phyloP scores from a whole-genome alignment of 2,329 filamentous ascomycete species.

The Cryphonectria parasitica region DNA sequence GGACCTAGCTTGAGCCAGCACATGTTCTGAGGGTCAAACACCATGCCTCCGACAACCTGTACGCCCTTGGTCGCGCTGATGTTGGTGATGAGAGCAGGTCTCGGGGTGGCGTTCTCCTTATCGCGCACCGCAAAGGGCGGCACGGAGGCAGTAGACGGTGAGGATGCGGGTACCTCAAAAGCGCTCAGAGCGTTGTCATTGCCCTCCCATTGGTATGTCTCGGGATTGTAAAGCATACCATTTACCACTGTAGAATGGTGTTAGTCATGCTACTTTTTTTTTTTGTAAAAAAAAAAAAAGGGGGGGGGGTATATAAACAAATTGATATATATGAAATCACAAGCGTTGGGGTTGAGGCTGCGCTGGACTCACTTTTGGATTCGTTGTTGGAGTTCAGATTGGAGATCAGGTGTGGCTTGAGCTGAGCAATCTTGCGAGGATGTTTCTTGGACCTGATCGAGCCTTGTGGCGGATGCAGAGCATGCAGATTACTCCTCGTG shows the following conservation, averaged over 20 bases:
- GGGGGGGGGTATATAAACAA: too few species aligned
- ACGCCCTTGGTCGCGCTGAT: constrained; percentile 83
- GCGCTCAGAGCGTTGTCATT: constrained; percentile 84
- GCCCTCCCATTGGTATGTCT: constrained; percentile 88
- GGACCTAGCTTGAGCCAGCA: constrained; percentile 86
- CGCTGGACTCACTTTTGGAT: constrained; percentile 70
- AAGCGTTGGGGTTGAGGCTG: too few species aligned
- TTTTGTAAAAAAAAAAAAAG: too few species aligned
- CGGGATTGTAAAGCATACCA: constrained; percentile 94
- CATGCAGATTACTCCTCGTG: constrained; percentile 51
- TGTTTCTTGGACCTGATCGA: constrained; percentile 59
- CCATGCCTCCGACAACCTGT: constrained; percentile 96
- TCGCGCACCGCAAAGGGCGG: constrained; percentile 52
- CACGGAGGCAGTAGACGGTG: constrained; percentile 56
- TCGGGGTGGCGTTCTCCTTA: constrained; percentile 62
- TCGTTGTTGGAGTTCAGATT: constrained; percentile 76
- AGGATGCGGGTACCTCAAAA: constrained; percentile 70
- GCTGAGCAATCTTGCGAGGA: constrained; percentile 57
- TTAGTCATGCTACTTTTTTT: constrained; percentile 25
- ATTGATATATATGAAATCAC: not conserved
- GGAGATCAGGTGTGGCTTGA: constrained; percentile 87
- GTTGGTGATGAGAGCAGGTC: constrained; percentile 86
- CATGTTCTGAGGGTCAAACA: constrained; percentile 96
- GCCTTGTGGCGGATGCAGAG: constrained; percentile 46
- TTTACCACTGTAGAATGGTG: constrained; percentile 67